Conservation (phyloP, 2,329 filamentous ascomycete species). For the Claviceps pusilla region DNA sequence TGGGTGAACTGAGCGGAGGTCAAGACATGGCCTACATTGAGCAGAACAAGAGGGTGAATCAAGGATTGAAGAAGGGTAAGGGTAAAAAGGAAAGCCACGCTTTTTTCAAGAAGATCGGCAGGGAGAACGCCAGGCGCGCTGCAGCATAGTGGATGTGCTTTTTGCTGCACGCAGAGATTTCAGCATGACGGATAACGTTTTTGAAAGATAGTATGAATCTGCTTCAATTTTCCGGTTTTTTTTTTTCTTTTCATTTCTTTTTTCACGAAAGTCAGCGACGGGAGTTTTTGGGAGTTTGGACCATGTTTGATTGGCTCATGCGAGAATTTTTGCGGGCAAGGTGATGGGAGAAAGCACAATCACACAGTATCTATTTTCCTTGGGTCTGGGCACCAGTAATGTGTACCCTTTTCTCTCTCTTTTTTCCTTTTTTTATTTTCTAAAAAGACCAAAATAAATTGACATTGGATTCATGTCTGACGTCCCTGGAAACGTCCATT, state of each 20-base stretch:
- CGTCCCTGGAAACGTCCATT: background rate
- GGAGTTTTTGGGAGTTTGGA: background rate
- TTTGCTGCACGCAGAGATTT: background rate
- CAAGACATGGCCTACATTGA: slow-evolving; percentile 96
- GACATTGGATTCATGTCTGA: too few relatives aligned
- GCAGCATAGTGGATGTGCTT: slow-evolving; percentile 12
- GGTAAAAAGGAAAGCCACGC: slow-evolving; percentile 23
- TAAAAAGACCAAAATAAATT: background rate
- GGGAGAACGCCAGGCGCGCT: slow-evolving; percentile 26
- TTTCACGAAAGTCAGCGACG: background rate
- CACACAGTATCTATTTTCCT: too few relatives aligned
- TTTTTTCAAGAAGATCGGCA: slow-evolving; percentile 28
- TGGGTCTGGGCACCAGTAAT: too few relatives aligned
- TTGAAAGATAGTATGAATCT: background rate
- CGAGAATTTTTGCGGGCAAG: background rate
- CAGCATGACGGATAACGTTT: background rate
- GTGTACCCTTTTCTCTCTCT: background rate
- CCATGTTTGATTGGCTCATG: background rate
- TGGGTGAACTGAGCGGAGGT: slow-evolving; percentile 77
- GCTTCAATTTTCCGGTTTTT: background rate
- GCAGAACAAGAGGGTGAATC: slow-evolving; percentile 58
- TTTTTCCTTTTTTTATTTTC: background rate
- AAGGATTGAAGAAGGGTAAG: slow-evolving; percentile 22
- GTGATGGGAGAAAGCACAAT: background rate
- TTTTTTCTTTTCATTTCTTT: background rate